A percentile compares a stretch with the other conserved stretches of the same genome.
These are phyloP conservation scores for Prinsepia uniflora DNA, from an alignment of 306 rosid species.

Conservation along the genomic window DNA sequence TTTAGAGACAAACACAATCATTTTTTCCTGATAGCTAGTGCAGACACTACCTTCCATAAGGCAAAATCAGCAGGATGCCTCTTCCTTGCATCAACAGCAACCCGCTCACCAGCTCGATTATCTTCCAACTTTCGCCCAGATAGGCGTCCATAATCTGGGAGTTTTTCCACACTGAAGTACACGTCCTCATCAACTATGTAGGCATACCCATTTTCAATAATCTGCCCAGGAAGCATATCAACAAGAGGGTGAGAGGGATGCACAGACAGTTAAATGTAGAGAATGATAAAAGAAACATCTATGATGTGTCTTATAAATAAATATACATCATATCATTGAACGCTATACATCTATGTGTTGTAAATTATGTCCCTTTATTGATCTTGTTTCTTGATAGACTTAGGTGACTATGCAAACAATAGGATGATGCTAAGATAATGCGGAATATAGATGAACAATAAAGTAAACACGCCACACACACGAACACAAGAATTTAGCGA, in stretches of 20 bases:
- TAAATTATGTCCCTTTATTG: too few species aligned
- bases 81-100: constrained; percentile 87
- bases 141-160: constrained; percentile 79
- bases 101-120: constrained; percentile 97
- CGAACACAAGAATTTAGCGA: too few species aligned
- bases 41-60: constrained; percentile 72
- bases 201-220: constrained; percentile 81
- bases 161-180: constrained; percentile 70
- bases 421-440: too few species aligned
- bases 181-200: constrained; percentile 83
- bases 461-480: too few species aligned
- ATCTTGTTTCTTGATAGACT: too few species aligned
- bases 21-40: background rate
- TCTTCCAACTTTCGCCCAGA: constrained; percentile 84
- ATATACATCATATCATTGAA: background rate
- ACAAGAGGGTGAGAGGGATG: constrained; percentile 10
- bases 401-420: too few species aligned
- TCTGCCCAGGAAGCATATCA: constrained; percentile 52
- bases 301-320: background rate
- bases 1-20: background rate
- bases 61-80: constrained; percentile 97
- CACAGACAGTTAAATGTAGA: background rate
- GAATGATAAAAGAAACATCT: background rate
- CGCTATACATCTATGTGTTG: too few species aligned
- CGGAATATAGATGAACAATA: too few species aligned